phyloP scores from a whole-genome alignment of 371 early-diverging fungal species.

The Apophysomyces ossiformis region DNA sequence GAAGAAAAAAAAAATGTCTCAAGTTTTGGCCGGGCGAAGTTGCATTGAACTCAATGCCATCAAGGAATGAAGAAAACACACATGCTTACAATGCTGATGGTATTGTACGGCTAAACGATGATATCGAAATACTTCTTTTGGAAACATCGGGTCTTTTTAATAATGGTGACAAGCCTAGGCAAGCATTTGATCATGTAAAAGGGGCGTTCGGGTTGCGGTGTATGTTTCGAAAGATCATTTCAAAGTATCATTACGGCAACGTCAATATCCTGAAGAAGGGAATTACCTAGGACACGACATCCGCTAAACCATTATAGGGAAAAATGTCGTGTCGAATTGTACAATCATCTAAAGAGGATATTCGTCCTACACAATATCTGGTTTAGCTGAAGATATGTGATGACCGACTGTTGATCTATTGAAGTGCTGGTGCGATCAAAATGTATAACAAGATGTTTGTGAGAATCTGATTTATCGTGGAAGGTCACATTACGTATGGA shows the following conservation, averaged over 20 bases:
- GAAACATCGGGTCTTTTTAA: background rate
- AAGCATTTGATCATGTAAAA: conserved; percentile 1
- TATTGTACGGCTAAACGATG: conserved; percentile 1
- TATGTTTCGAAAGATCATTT: conserved; percentile 5
- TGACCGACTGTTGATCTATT: no score
- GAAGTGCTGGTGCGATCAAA: no score
- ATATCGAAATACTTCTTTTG: conserved; percentile 11
- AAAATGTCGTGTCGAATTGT: no score
- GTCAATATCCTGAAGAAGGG: conserved; percentile 4
- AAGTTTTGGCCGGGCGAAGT: conserved; percentile 8
- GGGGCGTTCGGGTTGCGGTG: conserved; percentile 4
- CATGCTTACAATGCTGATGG: conserved; percentile 1
- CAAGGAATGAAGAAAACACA: conserved; percentile 1
- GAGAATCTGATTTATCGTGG: no score
- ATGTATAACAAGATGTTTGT: no score
- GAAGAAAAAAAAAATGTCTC: conserved; percentile 4
- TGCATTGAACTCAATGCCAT: conserved; percentile 10
- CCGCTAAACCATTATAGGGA: no score
- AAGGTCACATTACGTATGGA: no score
- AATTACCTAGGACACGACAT: no score
- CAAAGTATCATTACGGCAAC: conserved; percentile 1
- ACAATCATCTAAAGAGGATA: no score
- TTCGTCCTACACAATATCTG: no score
- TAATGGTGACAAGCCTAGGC: background rate
- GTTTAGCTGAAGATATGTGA: no score